Evolutionary conservation across 352 stramenopile species (phyloP), one percentile per base, ranked within the genome.

Genomic region (Phytophthora syringae): DNA sequence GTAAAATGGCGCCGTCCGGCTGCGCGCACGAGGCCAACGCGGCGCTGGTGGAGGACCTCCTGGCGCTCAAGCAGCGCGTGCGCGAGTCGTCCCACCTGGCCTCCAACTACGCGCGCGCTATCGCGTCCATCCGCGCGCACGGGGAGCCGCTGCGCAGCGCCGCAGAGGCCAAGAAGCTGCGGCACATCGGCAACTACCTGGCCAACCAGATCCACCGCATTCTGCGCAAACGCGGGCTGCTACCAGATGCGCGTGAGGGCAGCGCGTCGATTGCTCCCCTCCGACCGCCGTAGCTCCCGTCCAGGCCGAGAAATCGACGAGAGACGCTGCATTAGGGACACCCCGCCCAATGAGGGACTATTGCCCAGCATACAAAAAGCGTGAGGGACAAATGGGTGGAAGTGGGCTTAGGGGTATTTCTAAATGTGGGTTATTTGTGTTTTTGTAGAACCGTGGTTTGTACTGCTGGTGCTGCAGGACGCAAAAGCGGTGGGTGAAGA

Each of bases 141-240:
- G 44, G 60, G 0, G 60, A 72, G 50, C 55, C 59, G 11, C 71
- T 95, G 30, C 70, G 67, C 22, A 84, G 72, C 39, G 86, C 67
- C 6, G 54, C 57, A 2, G 72, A 94, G 52, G 88, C 88, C 60
- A 92, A 89, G 60, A 61, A 79, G 58, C 70, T 95, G 32, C 66
- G 70, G 37, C 78, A 91, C 60, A 84, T 95, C 18, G 88, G 88
- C 69, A 95, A 93, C 65, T 95, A 93, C 72, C 79, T 95, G 57
- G 84, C 84, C 45, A 93, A 93, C 68, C 83, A 94, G 64, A 93
- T 95, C 54, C 81, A 94, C 47, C 65, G 79, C 15, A 88, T 94
- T 39, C 58, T 95, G 18, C 62, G 80, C n/a, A 88, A 79, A 51
- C 60, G 79, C 36, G 64, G 65, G 3, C 42, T 72, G 16, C 24